These are phyloP conservation scores for Crataegus laevigata DNA, from an alignment of 306 rosid species.

Conservation along the genomic window DNA sequence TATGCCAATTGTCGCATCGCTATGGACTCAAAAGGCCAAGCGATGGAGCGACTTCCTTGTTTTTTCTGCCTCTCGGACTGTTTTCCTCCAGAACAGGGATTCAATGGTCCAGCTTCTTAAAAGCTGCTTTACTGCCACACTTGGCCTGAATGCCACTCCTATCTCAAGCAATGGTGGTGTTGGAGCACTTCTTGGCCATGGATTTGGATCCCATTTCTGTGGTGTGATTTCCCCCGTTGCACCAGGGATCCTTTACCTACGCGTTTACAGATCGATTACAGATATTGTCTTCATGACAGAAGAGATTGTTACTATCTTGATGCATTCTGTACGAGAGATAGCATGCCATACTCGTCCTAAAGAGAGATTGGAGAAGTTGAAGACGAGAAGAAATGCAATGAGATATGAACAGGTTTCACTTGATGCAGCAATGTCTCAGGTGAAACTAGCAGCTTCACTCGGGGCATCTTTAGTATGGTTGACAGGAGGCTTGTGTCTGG, in stretches of 20 bases:
- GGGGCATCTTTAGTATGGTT: conserved; percentile 87
- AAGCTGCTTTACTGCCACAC: conserved; percentile 91
- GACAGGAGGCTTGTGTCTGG: conserved; percentile 70
- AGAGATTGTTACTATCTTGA: conserved; percentile 69
- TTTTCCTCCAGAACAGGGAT: conserved; percentile 76
- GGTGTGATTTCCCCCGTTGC: conserved; percentile 85
- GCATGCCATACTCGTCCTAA: conserved; percentile 40
- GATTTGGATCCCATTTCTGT: conserved; percentile 62
- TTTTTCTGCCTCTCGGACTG: conserved; percentile 87
- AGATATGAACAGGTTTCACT: conserved; percentile 63
- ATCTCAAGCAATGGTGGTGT: conserved; percentile 68
- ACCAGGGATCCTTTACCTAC: conserved; percentile 88
- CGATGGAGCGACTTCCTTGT: conserved; percentile 89
- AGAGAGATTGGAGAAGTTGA: conserved; percentile 38
- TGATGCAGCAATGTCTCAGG: conserved; percentile 60
- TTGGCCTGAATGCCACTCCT: conserved; percentile 60
- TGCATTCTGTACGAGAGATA: conserved; percentile 69
- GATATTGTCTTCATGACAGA: conserved; percentile 64
- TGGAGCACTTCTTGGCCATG: conserved; percentile 92
- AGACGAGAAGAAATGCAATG: conserved; percentile 36
- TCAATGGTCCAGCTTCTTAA: conserved; percentile 77
- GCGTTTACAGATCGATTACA: conserved; percentile 57
- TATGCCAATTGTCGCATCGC: conserved; percentile 96
- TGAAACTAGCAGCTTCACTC: conserved; percentile 85
- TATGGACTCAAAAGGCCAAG: conserved; percentile 96